phyloP scores from a whole-genome alignment of 2,329 filamentous ascomycete genomes.

The Epichloe sibirici region DNA sequence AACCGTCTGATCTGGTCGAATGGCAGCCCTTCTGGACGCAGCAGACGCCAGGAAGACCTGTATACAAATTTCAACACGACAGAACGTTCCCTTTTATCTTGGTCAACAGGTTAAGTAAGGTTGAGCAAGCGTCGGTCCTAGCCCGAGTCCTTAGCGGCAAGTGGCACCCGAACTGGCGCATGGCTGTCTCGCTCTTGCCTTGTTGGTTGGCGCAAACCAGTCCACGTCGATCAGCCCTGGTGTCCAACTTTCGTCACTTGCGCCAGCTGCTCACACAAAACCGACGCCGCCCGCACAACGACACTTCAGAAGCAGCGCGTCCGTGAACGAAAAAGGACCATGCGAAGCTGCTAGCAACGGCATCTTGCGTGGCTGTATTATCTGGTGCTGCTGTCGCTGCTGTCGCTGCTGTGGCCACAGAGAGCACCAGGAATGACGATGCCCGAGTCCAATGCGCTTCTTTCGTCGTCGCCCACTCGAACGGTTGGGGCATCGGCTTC shows the following conservation, averaged over 20 bases:
- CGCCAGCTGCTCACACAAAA: background rate
- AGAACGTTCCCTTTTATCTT: no score
- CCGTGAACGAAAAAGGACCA: background rate
- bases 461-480: constrained; percentile 8
- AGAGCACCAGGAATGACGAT: constrained; percentile 1
- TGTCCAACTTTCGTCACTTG: background rate
- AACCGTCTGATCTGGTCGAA: no score
- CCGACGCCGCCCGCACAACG: background rate
- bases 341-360: constrained; percentile 6
- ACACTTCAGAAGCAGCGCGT: background rate
- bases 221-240: background rate
- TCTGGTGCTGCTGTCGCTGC: background rate
- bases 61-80: no score
- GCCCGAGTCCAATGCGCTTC: constrained; percentile 3
- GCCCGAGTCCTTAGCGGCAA: background rate
- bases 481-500: constrained; percentile 7
- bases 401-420: background rate
- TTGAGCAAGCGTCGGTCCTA: background rate
- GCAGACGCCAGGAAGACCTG: no score
- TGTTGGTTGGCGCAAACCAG: background rate
- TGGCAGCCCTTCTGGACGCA: no score
- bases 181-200: background rate
- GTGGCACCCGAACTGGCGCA: background rate
- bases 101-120: no score
- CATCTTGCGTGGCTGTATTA: background rate